Evolutionary conservation across 495 filamentous ascomycete genomes (phyloP), one percentile per base, ranked within the genome.

Genomic region (Penicillium pulvis): DNA sequence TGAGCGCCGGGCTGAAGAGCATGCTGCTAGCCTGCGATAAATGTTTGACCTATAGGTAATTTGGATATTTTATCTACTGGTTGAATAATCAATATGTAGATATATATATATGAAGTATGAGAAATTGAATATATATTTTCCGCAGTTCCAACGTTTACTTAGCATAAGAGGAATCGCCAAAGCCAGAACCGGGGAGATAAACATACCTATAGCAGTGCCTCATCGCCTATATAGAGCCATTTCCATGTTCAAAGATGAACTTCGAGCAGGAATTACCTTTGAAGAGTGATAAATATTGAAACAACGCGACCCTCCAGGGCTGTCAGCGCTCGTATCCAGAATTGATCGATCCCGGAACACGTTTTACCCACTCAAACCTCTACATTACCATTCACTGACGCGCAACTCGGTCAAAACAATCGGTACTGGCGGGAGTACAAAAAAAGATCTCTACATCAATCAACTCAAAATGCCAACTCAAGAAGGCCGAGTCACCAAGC

Each of bases 1-100:
- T 24, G 75, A 75, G 58, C 67, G 71, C 51, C 71, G 75, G 3
- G 74, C 75, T 35, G 70, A 80, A 52, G 75, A 80, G 41, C 76
- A 75, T 66, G 76, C 75, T 54, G 69, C 64, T 5, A 69, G 70
- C 49, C 70, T 75, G 59, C 69, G 76, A 17, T 53, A 24, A 42
- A 11, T n/a, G 10, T 14, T 50, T 33, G 19, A 47, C 14, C 19
- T 5, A 7, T 23, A 23, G 20, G 20, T 23, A 4, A 28, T 28
- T 28, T 4, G 28, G 6, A 7, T 0, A 28, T 7, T 28, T 28
- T 1, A 28, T 2, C 28, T 28, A 28, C 4, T 28, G 20, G 1
- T 23, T 2, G 2, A 23, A 1, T 23, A 23, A 23, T 23, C 20
- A 23, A 23, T 23, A 23, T 1, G 20, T 23, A 23, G 20, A 23